A percentile compares a stretch with the other conserved stretches of the same genome.
These are phyloP conservation scores for Sarocladium brachiariae DNA, from an alignment of 2,329 filamentous ascomycete species.

Conservation along the genomic window DNA sequence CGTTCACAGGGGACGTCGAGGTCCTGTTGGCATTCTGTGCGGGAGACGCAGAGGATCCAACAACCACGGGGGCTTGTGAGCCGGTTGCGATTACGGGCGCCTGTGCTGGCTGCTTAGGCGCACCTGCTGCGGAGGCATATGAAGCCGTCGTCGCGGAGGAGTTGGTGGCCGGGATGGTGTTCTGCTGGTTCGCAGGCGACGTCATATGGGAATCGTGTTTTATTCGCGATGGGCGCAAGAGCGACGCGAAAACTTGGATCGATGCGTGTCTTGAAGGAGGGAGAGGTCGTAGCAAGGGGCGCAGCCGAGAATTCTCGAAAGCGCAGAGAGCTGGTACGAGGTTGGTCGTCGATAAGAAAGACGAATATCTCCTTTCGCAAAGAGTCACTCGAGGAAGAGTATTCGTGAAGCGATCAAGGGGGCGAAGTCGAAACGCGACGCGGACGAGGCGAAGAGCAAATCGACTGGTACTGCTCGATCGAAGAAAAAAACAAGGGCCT, in stretches of 20 bases:
- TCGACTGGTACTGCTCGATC: constrained; percentile 12
- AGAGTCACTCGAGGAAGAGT: background rate
- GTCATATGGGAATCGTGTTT: constrained; percentile 42
- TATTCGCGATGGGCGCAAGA: background rate
- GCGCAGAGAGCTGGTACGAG: background rate
- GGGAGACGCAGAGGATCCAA: constrained; percentile 44
- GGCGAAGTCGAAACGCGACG: constrained; percentile 1
- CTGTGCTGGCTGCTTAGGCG: constrained; percentile 55
- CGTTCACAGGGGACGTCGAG: constrained; percentile 76
- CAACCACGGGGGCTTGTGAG: constrained; percentile 46
- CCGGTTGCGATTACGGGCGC: constrained; percentile 55
- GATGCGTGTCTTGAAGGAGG: constrained; percentile 1
- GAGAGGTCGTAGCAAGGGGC: constrained; percentile 15
- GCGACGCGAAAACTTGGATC: constrained; percentile 11
- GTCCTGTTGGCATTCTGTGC: constrained; percentile 55
- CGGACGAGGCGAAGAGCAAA: background rate
- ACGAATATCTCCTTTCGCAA: background rate
- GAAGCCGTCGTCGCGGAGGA: constrained; percentile 52
- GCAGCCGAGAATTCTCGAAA: constrained; percentile 7
- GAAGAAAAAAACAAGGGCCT: constrained; percentile 8
- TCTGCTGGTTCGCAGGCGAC: constrained; percentile 51
- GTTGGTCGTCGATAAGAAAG: background rate
- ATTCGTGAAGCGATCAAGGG: background rate
- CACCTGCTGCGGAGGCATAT: constrained; percentile 61
- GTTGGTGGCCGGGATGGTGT: constrained; percentile 49